Base-by-base conservation (phyloP, 2,329 filamentous ascomycete genomes). In the Botryotinia globosa region DNA sequence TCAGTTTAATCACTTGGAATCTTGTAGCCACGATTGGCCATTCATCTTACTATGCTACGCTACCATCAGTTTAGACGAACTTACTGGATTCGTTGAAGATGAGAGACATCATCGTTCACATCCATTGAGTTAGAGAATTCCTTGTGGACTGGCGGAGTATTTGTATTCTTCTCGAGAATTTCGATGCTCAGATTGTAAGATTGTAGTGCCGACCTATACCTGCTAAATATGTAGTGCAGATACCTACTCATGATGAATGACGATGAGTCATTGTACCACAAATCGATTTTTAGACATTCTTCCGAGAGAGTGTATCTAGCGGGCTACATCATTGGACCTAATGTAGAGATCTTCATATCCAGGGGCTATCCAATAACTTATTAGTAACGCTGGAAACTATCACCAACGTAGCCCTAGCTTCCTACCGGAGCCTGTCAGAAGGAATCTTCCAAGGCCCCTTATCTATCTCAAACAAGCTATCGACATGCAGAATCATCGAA, bases 111-210 rank as follows among this genome's bases (percentile, higher is more conserved):
- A 54, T 7, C 14, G 5, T 29, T 54, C 25, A 16, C 14, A 14
- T 51, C 12, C 48, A 14, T n/a, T 51, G 10, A 5, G 22, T 3
- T 14, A 10, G 2, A 45, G 3, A 22, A 45, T 4, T 48, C 9
- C 5, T 14, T 14, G 25, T 54, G 51, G n/a, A 54, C 5, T n/a
- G 6, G 4, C 2, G 25, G 51, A 29, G 6, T 18, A n/a, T 54
- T 18, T 8, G 34, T 34, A 34, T 3, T n/a, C 0, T 29, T n/a
- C 6, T 54, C 6, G 2, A 29, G 5, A 16, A 18, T 1, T 54
- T 18, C 3, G 7, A 8, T 29, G 1, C n/a, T 32, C n/a, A 29
- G n/a, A 29, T 56, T 29, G 0, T 29, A 8, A 3, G 3, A 3
- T 2, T 16, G 3, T 16, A 56, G 16, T n/a, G 16, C 29, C 51